phyloP scores from a whole-genome alignment of 805 yeast species.

The Ogataea degrootiae region DNA sequence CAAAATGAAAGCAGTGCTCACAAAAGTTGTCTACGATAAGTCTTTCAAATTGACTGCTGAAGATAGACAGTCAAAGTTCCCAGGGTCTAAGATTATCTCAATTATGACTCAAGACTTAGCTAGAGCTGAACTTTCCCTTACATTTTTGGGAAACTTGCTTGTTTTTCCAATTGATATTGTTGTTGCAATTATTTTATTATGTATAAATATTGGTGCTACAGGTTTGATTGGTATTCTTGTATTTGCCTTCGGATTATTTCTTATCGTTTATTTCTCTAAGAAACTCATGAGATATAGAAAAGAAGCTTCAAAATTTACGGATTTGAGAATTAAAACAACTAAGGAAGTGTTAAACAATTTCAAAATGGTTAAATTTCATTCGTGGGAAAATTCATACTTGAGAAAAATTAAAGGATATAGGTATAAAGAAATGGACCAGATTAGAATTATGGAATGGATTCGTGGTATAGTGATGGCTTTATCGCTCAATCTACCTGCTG shows the following conservation, averaged over 20 bases:
- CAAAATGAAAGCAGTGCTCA: constrained; percentile 59
- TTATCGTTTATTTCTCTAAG: constrained; percentile 43
- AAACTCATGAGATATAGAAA: constrained; percentile 48
- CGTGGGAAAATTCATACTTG: constrained; percentile 83
- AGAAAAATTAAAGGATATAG: constrained; percentile 52
- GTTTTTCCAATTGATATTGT: constrained; percentile 58
- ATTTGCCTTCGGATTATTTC: constrained; percentile 44
- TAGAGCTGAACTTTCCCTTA: constrained; percentile 68
- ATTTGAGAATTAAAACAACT: constrained; percentile 65
- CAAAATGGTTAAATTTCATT: constrained; percentile 77
- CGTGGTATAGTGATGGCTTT: constrained; percentile 56
- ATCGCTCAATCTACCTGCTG: constrained; percentile 53
- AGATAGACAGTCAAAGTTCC: constrained; percentile 50
- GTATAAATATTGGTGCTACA: constrained; percentile 64
- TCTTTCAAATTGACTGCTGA: constrained; percentile 53
- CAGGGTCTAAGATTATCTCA: constrained; percentile 68
- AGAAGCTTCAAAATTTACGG: constrained; percentile 58
- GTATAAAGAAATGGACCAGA: constrained; percentile 49
- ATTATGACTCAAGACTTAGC: constrained; percentile 76
- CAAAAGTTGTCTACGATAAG: constrained; percentile 62
- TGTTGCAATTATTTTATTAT: constrained; percentile 56
- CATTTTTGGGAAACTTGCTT: constrained; percentile 58
- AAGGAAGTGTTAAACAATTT: constrained; percentile 74
- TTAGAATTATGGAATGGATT: constrained; percentile 55
- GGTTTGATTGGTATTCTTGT: constrained; percentile 69